Evolutionary conservation across 2,329 filamentous ascomycete genomes (phyloP).

Genomic region (Penicillium olsonii): DNA sequence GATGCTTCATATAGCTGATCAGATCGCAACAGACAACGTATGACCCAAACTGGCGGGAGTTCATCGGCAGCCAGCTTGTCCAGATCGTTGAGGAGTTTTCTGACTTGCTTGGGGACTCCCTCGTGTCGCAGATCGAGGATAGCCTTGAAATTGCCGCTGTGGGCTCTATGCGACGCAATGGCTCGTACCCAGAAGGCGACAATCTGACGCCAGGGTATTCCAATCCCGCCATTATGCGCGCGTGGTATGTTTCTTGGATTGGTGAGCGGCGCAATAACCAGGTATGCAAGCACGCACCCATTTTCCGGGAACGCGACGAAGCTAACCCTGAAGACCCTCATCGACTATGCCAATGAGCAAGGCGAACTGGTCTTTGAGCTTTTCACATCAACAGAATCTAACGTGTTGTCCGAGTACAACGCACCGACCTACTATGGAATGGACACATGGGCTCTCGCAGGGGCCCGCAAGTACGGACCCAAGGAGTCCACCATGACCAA

Average conservation of each 20-base stretch:
- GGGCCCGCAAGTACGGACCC: slow-evolving; percentile 42
- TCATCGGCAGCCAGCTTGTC: slow-evolving; percentile 61
- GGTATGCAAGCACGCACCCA: slow-evolving; percentile 1
- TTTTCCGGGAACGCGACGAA: not conserved
- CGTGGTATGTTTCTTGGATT: slow-evolving; percentile 45
- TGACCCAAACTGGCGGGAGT: slow-evolving; percentile 67
- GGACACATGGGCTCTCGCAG: slow-evolving; percentile 44
- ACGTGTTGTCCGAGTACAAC: slow-evolving; percentile 44
- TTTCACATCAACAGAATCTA: slow-evolving; percentile 30
- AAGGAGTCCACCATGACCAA: slow-evolving; percentile 31
- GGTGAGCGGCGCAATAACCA: slow-evolving; percentile 41
- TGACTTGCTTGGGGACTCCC: slow-evolving; percentile 11
- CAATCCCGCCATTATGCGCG: slow-evolving; percentile 47
- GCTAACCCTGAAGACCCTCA: slow-evolving; percentile 25
- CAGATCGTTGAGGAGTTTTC: slow-evolving; percentile 61
- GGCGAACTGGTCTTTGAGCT: slow-evolving; percentile 28
- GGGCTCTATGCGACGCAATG: slow-evolving; percentile 45
- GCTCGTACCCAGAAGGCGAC: slow-evolving; percentile 41
- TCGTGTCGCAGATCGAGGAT: slow-evolving; percentile 40
- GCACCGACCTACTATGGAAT: slow-evolving; percentile 47
- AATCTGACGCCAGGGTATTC: slow-evolving; percentile 44
- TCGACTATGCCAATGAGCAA: slow-evolving; percentile 40
- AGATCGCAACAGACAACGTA: slow-evolving; percentile 47
- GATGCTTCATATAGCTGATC: no score
- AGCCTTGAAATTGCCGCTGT: slow-evolving; percentile 40